Evolutionary conservation across 2,329 filamentous ascomycete genomes (phyloP), one percentile per base, ranked within the genome.

Genomic region (Ciborinia camelliae): DNA sequence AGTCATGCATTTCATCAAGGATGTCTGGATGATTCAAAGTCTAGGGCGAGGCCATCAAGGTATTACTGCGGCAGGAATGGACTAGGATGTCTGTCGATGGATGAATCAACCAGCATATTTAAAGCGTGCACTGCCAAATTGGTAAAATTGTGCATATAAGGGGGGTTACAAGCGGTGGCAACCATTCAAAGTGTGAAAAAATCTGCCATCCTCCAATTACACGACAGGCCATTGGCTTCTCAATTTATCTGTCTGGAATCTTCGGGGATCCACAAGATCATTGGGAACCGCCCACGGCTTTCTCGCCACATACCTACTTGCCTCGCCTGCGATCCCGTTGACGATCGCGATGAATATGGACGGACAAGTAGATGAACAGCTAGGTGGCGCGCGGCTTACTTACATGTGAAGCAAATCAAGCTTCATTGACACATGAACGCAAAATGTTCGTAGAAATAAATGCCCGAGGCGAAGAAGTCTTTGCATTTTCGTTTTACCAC

Each of bases 161-260:
- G 32, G n/a, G 53, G 32, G 45, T 58, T 58, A n/a, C 52, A 51
- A 35, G 61, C 39, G 61, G 61, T 57, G 50, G 50, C 51, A 14
- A 63, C n/a, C 23, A 55, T n/a, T 63, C 51, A 63, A 51, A 39
- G 12, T 10, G 41, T 39, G 61, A 63, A 57, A 37, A 60, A 63
- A 6, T 63, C 41, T 57, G 51, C 39, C 51, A 63, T 30, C 26
- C 52, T 62, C 35, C 48, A 45, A 32, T 63, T 35, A 28, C 43
- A 63, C 62, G n/a, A 39, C 55, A 59, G 41, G 14, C 14, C 55
- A 59, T 32, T 59, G 55, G 41, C 28, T 47, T 53, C 4, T 23
- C n/a, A 7, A 15, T 47, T 35, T 45, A 35, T 35, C 30, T 35
- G 41, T 47, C 30, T 58, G 54, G 14, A 58, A 30, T 54, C 3